Conservation (phyloP, 768 basidiomycete genomes). For the Kondoa malvinella region DNA sequence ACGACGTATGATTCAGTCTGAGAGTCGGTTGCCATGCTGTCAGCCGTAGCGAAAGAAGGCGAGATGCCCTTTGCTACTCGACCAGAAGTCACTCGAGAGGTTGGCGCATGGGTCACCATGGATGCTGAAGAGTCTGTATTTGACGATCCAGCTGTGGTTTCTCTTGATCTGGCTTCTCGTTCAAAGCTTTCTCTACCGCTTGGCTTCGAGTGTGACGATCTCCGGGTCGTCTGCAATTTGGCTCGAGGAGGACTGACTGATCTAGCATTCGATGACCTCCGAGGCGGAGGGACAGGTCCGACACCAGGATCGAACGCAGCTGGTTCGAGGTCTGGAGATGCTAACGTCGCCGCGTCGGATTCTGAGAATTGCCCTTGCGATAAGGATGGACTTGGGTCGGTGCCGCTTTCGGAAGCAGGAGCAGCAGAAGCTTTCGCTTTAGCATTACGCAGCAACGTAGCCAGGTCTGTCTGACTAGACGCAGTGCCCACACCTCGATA, state of each 20-base stretch:
- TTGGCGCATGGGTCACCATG: no score
- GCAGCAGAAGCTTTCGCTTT: slow-evolving; percentile 47
- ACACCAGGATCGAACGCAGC: background rate
- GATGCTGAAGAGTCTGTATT: no score
- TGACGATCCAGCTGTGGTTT: no score
- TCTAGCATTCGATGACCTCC: background rate
- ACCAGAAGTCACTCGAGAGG: no score
- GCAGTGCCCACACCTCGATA: slow-evolving; percentile 77
- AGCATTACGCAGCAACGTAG: slow-evolving; percentile 66
- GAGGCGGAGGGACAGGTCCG: background rate
- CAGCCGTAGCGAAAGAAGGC: no score
- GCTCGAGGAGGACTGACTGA: no score
- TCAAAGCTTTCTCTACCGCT: no score
- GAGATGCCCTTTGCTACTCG: no score
- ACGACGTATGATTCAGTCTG: background rate
- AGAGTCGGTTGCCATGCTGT: background rate
- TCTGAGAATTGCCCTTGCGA: background rate
- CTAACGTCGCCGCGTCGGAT: background rate
- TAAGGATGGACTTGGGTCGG: background rate
- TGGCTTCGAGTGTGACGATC: no score
- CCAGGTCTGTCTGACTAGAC: slow-evolving; percentile 67
- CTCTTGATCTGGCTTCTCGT: no score
- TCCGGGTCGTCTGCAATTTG: no score
- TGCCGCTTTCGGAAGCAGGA: slow-evolving; percentile 25
- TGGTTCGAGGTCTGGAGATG: background rate